Percentiles rank a stretch among this genome's conserved stretches.
These are phyloP conservation scores for Yamadazyma laniorum DNA, from an alignment of 805 yeast species.

Conservation along the genomic window DNA sequence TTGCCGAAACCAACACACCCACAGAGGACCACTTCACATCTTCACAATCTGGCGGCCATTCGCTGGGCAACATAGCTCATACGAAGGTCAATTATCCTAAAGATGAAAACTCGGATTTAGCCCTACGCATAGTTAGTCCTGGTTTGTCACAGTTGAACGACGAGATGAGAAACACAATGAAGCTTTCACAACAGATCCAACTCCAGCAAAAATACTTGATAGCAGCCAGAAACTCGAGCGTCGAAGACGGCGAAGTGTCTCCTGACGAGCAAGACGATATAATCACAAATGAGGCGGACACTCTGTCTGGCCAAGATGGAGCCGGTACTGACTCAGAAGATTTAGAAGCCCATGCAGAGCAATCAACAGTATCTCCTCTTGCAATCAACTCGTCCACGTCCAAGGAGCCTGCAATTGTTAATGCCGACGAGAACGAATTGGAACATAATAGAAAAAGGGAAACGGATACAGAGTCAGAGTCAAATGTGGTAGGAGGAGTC, in stretches of 20 bases:
- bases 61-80: background rate
- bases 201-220: conserved; percentile 31
- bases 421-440: background rate
- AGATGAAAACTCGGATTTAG: conserved; percentile 19
- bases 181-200: conserved; percentile 31
- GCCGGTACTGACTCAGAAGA: background rate
- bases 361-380: too few relatives aligned
- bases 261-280: conserved; percentile 6
- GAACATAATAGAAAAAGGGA: too few relatives aligned
- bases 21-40: too few relatives aligned
- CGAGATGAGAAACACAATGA: conserved; percentile 33
- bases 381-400: too few relatives aligned
- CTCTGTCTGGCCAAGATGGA: background rate
- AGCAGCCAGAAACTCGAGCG: conserved; percentile 22
- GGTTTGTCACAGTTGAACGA: conserved; percentile 29
- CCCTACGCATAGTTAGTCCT: conserved; percentile 34
- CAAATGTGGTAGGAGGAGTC: background rate
- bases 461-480: background rate
- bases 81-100: background rate
- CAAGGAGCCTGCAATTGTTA: background rate
- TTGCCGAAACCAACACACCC: too few relatives aligned
- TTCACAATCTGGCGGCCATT: too few relatives aligned
- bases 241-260: conserved; percentile 1
- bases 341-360: too few relatives aligned
- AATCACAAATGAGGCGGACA: background rate